These are phyloP conservation scores for Microbotryomycetes sp. DNA, from an alignment of 1,284 basidiomycete species.

Conservation along the genomic window DNA sequence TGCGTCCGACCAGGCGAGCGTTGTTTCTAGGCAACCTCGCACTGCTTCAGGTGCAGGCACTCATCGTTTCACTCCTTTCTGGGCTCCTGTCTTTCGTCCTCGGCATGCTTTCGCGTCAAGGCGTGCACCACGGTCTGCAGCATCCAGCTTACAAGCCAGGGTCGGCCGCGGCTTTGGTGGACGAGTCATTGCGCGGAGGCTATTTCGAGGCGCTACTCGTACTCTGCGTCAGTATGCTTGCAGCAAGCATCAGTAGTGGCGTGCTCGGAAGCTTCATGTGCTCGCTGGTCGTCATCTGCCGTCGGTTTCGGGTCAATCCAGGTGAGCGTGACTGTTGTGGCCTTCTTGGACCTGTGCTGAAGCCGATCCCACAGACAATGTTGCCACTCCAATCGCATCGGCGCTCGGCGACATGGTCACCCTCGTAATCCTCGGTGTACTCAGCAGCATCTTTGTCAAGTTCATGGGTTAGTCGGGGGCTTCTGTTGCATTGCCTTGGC, in stretches of 20 bases:
- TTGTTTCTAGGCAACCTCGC: conserved; percentile 77
- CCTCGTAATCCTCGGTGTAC: conserved; percentile 42
- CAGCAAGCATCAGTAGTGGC: conserved; percentile 70
- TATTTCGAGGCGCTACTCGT: conserved; percentile 65
- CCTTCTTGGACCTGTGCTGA: neutral
- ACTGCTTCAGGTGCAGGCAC: conserved; percentile 85
- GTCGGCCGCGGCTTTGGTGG: conserved; percentile 13
- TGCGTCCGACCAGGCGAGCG: conserved; percentile 54
- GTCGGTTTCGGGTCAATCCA: conserved; percentile 70
- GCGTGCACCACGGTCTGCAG: conserved; percentile 38
- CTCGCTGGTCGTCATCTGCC: conserved; percentile 68
- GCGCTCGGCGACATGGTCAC: conserved; percentile 90
- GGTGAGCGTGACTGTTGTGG: conserved; percentile 48
- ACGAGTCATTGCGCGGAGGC: conserved; percentile 38
- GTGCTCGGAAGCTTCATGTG: conserved; percentile 92
- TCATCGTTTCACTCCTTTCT: conserved; percentile 79
- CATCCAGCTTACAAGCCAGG: conserved; percentile 25
- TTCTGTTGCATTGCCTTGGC: no score
- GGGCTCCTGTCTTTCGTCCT: conserved; percentile 62
- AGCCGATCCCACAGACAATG: conserved; percentile 62
- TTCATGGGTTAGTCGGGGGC: conserved; percentile 34
- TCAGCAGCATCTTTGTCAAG: conserved; percentile 38
- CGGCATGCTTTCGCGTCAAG: conserved; percentile 25
- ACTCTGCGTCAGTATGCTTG: conserved; percentile 78
- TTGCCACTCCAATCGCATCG: conserved; percentile 85